Evolutionary conservation across 352 stramenopile genomes (phyloP), one percentile per base, ranked within the genome.

Genomic region (Phytopythium helicoides): DNA sequence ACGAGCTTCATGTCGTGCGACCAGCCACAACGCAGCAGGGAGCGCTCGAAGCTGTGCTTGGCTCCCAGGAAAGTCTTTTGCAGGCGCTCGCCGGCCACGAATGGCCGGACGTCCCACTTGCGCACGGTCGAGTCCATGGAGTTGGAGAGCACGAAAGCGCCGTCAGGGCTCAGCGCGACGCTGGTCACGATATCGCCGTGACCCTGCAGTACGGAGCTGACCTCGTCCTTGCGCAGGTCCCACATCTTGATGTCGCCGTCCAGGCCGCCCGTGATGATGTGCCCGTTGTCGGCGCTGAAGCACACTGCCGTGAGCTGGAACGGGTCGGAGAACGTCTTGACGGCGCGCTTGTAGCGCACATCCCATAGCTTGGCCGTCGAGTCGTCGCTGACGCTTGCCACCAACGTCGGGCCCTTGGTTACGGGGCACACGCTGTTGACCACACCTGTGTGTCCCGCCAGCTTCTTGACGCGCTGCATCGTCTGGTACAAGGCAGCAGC

Each of bases 171-270:
- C 3, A 99, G 67, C 58, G 81, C 78, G n/a, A 99, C 66, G 55
- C 86, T 93, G 26, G 94, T 98, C 28, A 99, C 85, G 40, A 96
- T 98, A 64, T 99, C 92, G 25, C 47, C 68, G 58, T 98, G 96
- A 25, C 92, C 94, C 41, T 90, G 85, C 37, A 98, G 73, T 60
- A 93, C 88, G 23, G 78, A 62, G 60, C 83, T 88, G 38, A 90
- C 74, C 18, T 77, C 71, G 46, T 82, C 74, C 61, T 94, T 92
- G 56, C 91, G 80, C 15, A 98, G 63, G 68, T 99, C 95, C 91
- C 92, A 98, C 55, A 87, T 63, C 69, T 91, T 94, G 58, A 99
- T 96, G 35, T 90, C 81, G 36, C 96, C 94, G 48, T 99, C 95
- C 57, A 99, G 82, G 0, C 95, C 96, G 18, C 83, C 94, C 14